Evolutionary conservation across 2,329 filamentous ascomycete species (phyloP), one percentile per base, ranked within the genome.

Genomic region (Apiospora rasikravindrae): DNA sequence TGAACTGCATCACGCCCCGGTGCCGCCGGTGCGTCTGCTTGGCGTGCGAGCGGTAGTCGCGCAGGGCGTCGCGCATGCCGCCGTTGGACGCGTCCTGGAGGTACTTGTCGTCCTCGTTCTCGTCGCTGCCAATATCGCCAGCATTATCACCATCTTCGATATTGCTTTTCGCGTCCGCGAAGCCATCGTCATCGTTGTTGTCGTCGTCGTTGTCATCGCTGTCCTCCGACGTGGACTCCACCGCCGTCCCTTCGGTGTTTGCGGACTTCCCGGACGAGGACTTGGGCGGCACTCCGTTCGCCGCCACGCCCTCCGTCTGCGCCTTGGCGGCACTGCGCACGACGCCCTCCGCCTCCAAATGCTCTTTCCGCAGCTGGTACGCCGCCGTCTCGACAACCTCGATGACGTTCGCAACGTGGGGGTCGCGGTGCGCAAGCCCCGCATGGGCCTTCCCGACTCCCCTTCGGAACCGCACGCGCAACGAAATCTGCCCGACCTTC

Each of bases 1-100:
- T 69, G 68, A 69, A 69, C 68, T 69, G 68, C 47, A 69, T 69
- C 16, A 69, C 29, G 47, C 68, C 68, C 11, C 68, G 45, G 68
- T 69, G 68, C 47, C 68, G 45, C 47, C 68, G 45, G 47, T 69
- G 68, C 47, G 68, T 69, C 68, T 69, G 68, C 33, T 69, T 69
- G 19, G 68, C 45, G 47, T 69, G 47, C 45, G 45, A 53, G 11
- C 47, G 47, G 49, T 69, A 69, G 29, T 69, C 68, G 29, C 68
- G 45, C 68, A 42, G 26, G 45, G 68, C 47, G 29, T 69, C 68
- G 29, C 68, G 68, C 68, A 69, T 57, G 3, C 68, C 47, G 4
- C 68, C 22, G 29, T 1, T 24, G 4, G 45, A 33, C 26, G 57
- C 68, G 29, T 37, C 33, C 26, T 51, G 45, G 6, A 45, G n/a